These are phyloP conservation scores for Scutellaria baicalensis DNA, from an alignment of 257 asterid genomes.

Conservation along the genomic window DNA sequence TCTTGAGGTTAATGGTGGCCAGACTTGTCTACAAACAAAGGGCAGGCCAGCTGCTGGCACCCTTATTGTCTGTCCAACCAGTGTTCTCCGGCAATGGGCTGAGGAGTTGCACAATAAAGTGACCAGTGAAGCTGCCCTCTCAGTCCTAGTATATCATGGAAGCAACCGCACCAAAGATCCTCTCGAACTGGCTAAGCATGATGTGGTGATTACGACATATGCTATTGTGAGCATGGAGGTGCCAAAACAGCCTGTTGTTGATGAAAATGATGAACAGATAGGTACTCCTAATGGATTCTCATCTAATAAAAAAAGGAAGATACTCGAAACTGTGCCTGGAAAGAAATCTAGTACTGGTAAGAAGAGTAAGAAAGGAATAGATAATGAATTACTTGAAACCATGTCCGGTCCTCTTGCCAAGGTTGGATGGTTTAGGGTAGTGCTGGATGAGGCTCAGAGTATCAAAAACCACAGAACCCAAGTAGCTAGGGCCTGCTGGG, in stretches of 20 bases:
- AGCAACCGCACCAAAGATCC: constrained; percentile 85
- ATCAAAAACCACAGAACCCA: constrained; percentile 89
- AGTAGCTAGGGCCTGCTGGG: constrained; percentile 99
- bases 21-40: constrained; percentile 35
- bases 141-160: constrained; percentile 87
- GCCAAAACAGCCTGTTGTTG: constrained; percentile 80
- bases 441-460: constrained; percentile 97
- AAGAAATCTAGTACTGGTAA: constrained; percentile 43
- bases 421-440: constrained; percentile 97
- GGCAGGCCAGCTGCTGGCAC: constrained; percentile 92
- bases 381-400: constrained; percentile 46
- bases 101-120: constrained; percentile 88
- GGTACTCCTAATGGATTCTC: constrained; percentile 33
- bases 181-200: constrained; percentile 79
- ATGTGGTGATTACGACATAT: constrained; percentile 92
- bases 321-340: constrained; percentile 27
- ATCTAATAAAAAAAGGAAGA: constrained; percentile 60
- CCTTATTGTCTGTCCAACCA: constrained; percentile 94
- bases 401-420: constrained; percentile 81
- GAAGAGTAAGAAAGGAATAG: constrained; percentile 54
- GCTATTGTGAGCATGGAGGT: constrained; percentile 98
- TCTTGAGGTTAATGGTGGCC: constrained; percentile 26
- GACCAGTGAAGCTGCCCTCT: constrained; percentile 69
- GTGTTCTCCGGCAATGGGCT: constrained; percentile 97
- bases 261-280: constrained; percentile 53